A percentile compares a stretch with the other conserved stretches of the same genome.
phyloP scores from a whole-genome alignment of 306 rosid species.

The Quercus gilva region DNA sequence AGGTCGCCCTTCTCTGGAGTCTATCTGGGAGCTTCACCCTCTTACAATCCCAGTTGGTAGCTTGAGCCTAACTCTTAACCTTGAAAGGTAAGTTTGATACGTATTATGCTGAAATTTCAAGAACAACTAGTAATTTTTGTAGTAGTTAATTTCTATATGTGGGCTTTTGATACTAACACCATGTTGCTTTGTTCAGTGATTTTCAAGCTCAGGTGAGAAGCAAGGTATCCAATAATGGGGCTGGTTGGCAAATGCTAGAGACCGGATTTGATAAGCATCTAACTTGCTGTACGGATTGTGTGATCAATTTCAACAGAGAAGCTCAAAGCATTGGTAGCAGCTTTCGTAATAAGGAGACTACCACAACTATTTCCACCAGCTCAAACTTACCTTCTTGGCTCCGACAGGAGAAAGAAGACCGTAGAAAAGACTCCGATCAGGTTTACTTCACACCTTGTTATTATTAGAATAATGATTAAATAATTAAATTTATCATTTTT shows the following conservation, averaged over 20 bases:
- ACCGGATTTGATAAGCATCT: constrained; percentile 26
- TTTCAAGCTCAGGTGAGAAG: constrained; percentile 42
- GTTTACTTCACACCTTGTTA: constrained; percentile 10
- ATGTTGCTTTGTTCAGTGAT: constrained; percentile 33
- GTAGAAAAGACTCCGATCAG: constrained; percentile 36
- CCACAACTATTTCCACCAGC: constrained; percentile 24
- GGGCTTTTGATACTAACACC: constrained; percentile 4
- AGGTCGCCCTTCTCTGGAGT: constrained; percentile 68
- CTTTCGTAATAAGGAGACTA: constrained; percentile 26
- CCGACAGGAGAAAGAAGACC: constrained; percentile 57
- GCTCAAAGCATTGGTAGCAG: constrained; percentile 35
- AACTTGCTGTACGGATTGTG: constrained; percentile 55
- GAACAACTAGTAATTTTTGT: not conserved
- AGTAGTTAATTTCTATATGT: not conserved
- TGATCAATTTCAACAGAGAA: constrained; percentile 45
- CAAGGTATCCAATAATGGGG: constrained; percentile 34
- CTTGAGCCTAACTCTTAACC: constrained; percentile 64
- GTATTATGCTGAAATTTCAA: not conserved
- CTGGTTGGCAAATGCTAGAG: constrained; percentile 18
- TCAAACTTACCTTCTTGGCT: constrained; percentile 71
- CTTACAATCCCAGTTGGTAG: constrained; percentile 68
- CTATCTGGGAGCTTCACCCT: constrained; percentile 86
- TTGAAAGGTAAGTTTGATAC: constrained; percentile 50
- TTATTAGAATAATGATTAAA: too few species aligned
- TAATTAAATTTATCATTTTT: too few species aligned